Conservation (phyloP, 805 yeast genomes). For the Schizosaccharomyces lindneri region DNA sequence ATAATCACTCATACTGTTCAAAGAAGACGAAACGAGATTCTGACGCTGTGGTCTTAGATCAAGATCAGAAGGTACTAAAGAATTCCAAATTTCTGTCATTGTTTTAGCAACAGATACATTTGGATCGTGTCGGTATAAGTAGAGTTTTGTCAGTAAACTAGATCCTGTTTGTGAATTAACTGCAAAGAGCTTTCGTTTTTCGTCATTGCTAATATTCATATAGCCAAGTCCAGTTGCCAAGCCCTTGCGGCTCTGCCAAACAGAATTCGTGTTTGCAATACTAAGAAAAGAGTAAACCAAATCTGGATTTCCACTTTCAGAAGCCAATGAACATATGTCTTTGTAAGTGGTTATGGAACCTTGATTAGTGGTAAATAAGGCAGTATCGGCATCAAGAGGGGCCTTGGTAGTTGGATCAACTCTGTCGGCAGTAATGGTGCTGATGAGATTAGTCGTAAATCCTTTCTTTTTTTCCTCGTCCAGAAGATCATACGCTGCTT, state of each 20-base stretch:
- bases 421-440: conserved; percentile 47
- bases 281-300: conserved; percentile 87
- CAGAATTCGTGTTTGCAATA: conserved; percentile 57
- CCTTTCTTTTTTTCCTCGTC: conserved; percentile 39
- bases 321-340: conserved; percentile 47
- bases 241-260: conserved; percentile 86
- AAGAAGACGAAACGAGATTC: conserved; percentile 36
- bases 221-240: conserved; percentile 83
- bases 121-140: conserved; percentile 70
- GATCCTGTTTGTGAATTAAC: conserved; percentile 30
- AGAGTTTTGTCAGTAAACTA: conserved; percentile 56
- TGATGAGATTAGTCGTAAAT: conserved; percentile 44
- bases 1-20: conserved; percentile 43
- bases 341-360: conserved; percentile 65
- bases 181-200: conserved; percentile 34
- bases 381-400: conserved; percentile 13
- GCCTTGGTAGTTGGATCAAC: background rate
- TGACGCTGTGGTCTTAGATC: conserved; percentile 30
- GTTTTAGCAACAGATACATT: conserved; percentile 45
- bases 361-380: conserved; percentile 24
- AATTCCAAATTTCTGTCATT: conserved; percentile 74
- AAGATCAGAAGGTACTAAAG: conserved; percentile 30
- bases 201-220: conserved; percentile 47
- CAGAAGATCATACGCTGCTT: conserved; percentile 60
- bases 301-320: conserved; percentile 89